phyloP scores from a whole-genome alignment of 768 basidiomycete species.

The Leccinum sublutescens region DNA sequence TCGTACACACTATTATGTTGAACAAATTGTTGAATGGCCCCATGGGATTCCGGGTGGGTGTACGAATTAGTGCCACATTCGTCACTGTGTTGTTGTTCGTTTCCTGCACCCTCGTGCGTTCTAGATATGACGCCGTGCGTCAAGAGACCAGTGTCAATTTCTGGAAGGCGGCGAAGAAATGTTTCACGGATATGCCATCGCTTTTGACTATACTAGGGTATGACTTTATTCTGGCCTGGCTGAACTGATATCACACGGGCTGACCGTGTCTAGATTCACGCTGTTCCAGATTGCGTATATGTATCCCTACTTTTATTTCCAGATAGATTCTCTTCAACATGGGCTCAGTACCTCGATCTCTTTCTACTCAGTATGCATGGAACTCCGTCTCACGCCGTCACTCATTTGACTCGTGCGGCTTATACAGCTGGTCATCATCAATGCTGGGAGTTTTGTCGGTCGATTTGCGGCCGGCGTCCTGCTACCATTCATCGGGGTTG shows the following conservation, averaged over 20 bases:
- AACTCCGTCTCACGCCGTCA: not conserved
- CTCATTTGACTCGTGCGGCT: not conserved
- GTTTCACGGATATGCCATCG: constrained; percentile 23
- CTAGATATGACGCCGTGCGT: constrained; percentile 25
- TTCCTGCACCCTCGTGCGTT: constrained; percentile 37
- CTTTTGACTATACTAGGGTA: constrained; percentile 28
- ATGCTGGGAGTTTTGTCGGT: constrained; percentile 48
- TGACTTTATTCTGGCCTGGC: not conserved
- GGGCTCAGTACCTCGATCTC: constrained; percentile 45
- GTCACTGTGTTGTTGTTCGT: constrained; percentile 36
- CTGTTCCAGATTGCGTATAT: constrained; percentile 40
- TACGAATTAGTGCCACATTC: constrained; percentile 41
- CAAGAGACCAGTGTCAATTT: not conserved
- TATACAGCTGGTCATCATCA: constrained; percentile 35
- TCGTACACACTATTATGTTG: constrained; percentile 59
- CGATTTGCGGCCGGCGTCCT: constrained; percentile 44
- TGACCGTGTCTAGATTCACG: constrained; percentile 14
- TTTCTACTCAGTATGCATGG: constrained; percentile 40
- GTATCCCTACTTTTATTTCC: constrained; percentile 58
- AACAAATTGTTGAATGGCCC: constrained; percentile 44
- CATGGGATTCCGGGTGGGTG: constrained; percentile 44
- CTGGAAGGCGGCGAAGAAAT: constrained; percentile 22
- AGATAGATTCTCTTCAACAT: constrained; percentile 51
- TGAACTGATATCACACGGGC: not conserved
- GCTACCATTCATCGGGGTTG: constrained; percentile 39